Evolutionary conservation across 495 filamentous ascomycete species (phyloP).

Genomic region (Penicillium ucsense): DNA sequence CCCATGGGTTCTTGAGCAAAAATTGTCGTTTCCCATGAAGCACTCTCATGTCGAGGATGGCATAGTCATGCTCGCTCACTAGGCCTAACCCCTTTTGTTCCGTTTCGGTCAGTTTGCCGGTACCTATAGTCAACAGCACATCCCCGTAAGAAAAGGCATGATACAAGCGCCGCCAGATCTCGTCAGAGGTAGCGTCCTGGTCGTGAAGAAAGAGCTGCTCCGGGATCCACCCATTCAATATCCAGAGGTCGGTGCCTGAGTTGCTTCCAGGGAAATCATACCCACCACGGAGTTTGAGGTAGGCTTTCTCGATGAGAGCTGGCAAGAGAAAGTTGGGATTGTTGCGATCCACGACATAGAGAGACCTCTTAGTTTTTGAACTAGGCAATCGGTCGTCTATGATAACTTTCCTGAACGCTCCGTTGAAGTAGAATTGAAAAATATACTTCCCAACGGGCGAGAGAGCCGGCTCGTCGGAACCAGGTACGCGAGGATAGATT

Average conservation of each 20-base stretch:
- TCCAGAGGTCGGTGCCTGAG: conserved; percentile 85
- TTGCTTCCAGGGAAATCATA: conserved; percentile 99
- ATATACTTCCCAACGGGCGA: conserved; percentile 84
- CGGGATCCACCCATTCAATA: conserved; percentile 90
- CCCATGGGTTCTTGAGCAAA: conserved; percentile 95
- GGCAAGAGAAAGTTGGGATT: conserved; percentile 76
- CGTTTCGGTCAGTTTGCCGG: conserved; percentile 60
- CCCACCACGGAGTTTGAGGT: conserved; percentile 90
- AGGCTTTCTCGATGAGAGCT: conserved; percentile 93
- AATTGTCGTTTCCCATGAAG: conserved; percentile 52
- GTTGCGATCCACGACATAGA: conserved; percentile 83
- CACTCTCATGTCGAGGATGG: conserved; percentile 71
- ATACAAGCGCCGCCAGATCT: conserved; percentile 70
- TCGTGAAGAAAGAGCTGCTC: conserved; percentile 87
- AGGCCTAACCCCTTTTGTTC: conserved; percentile 77
- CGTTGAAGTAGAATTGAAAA: conserved; percentile 89
- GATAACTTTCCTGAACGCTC: conserved; percentile 73
- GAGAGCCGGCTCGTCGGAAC: conserved; percentile 40
- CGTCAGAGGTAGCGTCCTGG: conserved; percentile 63
- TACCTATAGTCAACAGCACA: conserved; percentile 83
- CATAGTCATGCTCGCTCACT: conserved; percentile 87
- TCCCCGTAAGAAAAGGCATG: conserved; percentile 67
- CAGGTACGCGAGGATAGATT: conserved; percentile 62
- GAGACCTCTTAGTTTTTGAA: conserved; percentile 57
- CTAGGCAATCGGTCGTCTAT: conserved; percentile 89